Evolutionary conservation across 306 rosid species (phyloP).

Genomic region (Citrullus colocynthis): DNA sequence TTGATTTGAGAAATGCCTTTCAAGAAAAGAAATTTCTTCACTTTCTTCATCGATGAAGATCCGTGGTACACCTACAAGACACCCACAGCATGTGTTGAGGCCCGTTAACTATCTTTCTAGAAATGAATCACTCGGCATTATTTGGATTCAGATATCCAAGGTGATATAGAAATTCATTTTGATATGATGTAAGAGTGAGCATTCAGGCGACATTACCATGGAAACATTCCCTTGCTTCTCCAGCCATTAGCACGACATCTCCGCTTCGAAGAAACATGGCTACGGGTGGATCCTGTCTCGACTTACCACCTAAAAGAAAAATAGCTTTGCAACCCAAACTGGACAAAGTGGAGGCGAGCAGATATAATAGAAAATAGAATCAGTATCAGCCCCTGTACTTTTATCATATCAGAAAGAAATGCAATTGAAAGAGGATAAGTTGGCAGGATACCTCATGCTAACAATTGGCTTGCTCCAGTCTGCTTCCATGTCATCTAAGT

Average conservation of each 20-base stretch:
- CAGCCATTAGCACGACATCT: constrained; percentile 92
- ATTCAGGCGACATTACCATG: constrained; percentile 42
- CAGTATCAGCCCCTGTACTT: no score
- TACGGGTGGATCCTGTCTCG: constrained; percentile 61
- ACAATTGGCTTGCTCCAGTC: constrained; percentile 90
- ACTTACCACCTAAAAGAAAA: constrained; percentile 85
- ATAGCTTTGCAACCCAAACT: constrained; percentile 97
- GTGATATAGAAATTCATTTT: not conserved
- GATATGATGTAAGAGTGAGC: not conserved
- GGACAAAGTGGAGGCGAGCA: not conserved
- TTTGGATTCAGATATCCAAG: not conserved
- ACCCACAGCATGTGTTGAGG: not conserved
- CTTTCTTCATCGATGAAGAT: constrained; percentile 59
- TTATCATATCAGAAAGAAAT: not conserved
- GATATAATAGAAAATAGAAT: not conserved
- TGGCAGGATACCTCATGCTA: constrained; percentile 57
- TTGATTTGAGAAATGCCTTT: constrained; percentile 31
- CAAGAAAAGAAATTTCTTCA: constrained; percentile 54
- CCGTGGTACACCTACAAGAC: constrained; percentile 76
- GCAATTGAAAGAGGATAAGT: not conserved
- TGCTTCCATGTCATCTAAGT: constrained; percentile 95
- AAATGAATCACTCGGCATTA: not conserved
- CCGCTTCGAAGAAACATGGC: constrained; percentile 97
- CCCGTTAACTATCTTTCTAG: not conserved
- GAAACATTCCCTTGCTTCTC: constrained; percentile 85